Base-by-base conservation (phyloP, 2,329 filamentous ascomycete species). In the Fusarium oligoseptatum region DNA sequence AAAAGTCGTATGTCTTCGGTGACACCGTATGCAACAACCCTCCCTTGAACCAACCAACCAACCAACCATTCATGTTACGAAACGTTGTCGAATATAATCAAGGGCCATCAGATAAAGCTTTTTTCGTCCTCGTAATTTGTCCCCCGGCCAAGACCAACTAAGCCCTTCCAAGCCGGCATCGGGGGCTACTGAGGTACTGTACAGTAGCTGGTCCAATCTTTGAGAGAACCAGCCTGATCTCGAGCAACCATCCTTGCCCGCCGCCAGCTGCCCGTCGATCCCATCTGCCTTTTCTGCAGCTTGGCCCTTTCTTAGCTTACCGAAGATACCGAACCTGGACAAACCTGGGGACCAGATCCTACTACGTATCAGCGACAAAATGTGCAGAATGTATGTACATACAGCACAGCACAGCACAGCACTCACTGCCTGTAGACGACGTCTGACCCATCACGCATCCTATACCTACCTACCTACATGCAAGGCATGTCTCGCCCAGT, bases 41-140 rank as follows among this genome's bases (percentile, higher is more conserved):
- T 14, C 36, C 14, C 15, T 37, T 34, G 32, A 34, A 34, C 32
- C 11, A 34, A 34, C 27, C 32, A 34, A 34, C 32, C 11, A 34
- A 34, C 27, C 32, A 34, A 34, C 32, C 43, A 24, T 8, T 24
- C 22, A 48, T 48, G 14, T 50, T 29, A 15, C 45, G 45, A 50
- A 50, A 50, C 45, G 24, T 50, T 11, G 45, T 50, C 45, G 24
- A 27, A 29, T 50, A 50, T 29, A 10, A 52, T n/a, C 48, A 6
- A 52, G 48, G 48, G 14, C 50, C 55, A n/a, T 60, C n/a, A 32
- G 60, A 56, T 71, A 64, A 69, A 68, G 57, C 64, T 52, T 52
- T 48, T 29, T 17, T 52, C 24, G 48, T 27, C 48, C 48, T 52
- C 48, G 17, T 9, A 52, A 52, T 52, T 52, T 52, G 48, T 10